phyloP scores from a whole-genome alignment of 352 stramenopile species.

The Bremia lactucae region DNA sequence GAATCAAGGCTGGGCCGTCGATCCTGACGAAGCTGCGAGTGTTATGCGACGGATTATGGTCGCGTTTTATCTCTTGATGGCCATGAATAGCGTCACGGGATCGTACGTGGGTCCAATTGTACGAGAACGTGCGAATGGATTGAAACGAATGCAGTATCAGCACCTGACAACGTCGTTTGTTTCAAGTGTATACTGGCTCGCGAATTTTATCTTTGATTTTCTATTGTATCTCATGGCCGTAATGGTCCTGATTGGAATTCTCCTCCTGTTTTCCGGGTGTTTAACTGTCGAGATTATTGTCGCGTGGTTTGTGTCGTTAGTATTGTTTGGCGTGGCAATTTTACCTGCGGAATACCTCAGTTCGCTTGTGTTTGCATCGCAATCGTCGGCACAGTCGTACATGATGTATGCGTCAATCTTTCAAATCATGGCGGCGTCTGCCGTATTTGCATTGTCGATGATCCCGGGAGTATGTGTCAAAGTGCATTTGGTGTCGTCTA shows the following conservation, averaged over 20 bases:
- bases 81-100: slow-evolving; percentile 48
- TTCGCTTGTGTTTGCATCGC: slow-evolving; percentile 59
- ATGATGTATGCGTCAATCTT: slow-evolving; percentile 65
- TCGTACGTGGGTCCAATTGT: slow-evolving; percentile 56
- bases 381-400: slow-evolving; percentile 70
- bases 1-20: slow-evolving; percentile 12
- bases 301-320: slow-evolving; percentile 26
- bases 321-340: slow-evolving; percentile 37
- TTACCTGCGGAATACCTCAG: slow-evolving; percentile 57
- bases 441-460: slow-evolving; percentile 40
- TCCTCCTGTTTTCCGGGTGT: slow-evolving; percentile 27
- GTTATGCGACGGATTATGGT: slow-evolving; percentile 84
- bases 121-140: slow-evolving; percentile 53
- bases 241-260: slow-evolving; percentile 22
- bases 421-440: slow-evolving; percentile 43
- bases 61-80: slow-evolving; percentile 75
- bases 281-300: slow-evolving; percentile 25
- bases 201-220: slow-evolving; percentile 62
- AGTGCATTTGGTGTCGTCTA: slow-evolving; percentile 24
- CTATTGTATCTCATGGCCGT: slow-evolving; percentile 27
- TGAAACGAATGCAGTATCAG: slow-evolving; percentile 67
- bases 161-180: slow-evolving; percentile 40
- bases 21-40: slow-evolving; percentile 25
- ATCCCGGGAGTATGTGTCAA: slow-evolving; percentile 41
- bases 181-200: slow-evolving; percentile 56